Base-by-base conservation (phyloP, 176 grass and related monocot genomes). In the Panicum miliaceum region DNA sequence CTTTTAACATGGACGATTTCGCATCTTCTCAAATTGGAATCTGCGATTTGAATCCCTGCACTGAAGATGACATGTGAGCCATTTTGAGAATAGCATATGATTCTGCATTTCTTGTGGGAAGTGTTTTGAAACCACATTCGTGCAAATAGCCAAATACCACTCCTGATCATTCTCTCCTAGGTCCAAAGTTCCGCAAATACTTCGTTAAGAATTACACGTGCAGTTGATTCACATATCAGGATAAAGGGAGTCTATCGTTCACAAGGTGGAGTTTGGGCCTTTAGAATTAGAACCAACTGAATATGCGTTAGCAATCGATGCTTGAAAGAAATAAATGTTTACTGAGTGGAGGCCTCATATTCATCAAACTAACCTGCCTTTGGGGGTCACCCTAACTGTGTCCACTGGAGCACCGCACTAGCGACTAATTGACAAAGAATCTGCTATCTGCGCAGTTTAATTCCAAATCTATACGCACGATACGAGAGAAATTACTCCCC, bases 11-110 rank as follows among this genome's bases (percentile, higher is more conserved):
- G 56, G 45, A 79, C 54, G 51, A 74, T 75, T 46, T 19, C 78
- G 45, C 73, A 77, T 83, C 62, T 66, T 57, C 53, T 35, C 42
- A 46, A 42, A 6, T 78, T 83, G 74, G 82, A 64, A 36, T 10
- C 61, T 73, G 80, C 42, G 26, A 82, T 77, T 88, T 83, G 77
- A 85, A 93, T 75, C 70, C 83, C 91, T 93, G 88, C 76, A 91
- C 94, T 93, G 91, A 91, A 89, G n/a, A 64, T 62, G 23, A 48
- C 22, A 73, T 75, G 68, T 87, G 43, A 73, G 65, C n/a, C 15
- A 90, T 83, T 79, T 22, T 25, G 37, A 83, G 54, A 46, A 74
- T 60, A 25, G 43, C 42, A 60, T 53, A 59, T 58, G 41, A 32
- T 16, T 77, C 3, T 32, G 51, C 76, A 22, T 43, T 60, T 68